phyloP scores from a whole-genome alignment of 768 basidiomycete genomes.

The Suillus alpinus region DNA sequence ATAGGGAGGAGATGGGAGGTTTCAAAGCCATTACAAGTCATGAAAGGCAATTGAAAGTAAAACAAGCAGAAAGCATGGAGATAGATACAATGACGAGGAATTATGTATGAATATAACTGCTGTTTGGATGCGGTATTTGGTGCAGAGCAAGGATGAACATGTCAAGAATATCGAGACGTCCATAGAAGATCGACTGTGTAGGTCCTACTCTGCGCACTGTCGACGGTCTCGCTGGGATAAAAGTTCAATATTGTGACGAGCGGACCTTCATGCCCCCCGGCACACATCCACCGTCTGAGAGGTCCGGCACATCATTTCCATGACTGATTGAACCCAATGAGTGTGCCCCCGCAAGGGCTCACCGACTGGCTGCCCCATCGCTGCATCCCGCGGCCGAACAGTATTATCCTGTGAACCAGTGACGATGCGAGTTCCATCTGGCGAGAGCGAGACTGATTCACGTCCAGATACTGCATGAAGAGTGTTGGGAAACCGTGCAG shows the following conservation, averaged over 20 bases:
- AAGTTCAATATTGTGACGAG: neutral
- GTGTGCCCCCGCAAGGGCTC: no score
- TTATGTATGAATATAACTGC: no score
- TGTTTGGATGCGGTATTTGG: neutral
- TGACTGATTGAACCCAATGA: no score
- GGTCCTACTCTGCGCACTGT: no score
- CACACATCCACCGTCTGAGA: neutral
- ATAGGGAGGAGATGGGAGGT: no score
- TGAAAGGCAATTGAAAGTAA: neutral
- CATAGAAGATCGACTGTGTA: neutral
- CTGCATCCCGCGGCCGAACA: no score
- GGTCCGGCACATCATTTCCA: conserved; percentile 12
- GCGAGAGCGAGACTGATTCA: neutral
- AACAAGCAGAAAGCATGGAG: neutral
- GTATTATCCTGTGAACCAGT: no score
- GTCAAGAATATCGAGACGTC: neutral
- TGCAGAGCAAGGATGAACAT: neutral
- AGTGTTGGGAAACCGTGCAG: neutral
- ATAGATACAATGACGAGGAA: no score
- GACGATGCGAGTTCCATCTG: no score
- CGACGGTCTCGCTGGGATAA: neutral
- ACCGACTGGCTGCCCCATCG: no score
- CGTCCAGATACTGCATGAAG: neutral
- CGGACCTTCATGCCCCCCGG: neutral
- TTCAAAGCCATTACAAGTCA: no score